Base-by-base conservation (phyloP, 441 rosid species). In the Gossypium gossypioides region DNA sequence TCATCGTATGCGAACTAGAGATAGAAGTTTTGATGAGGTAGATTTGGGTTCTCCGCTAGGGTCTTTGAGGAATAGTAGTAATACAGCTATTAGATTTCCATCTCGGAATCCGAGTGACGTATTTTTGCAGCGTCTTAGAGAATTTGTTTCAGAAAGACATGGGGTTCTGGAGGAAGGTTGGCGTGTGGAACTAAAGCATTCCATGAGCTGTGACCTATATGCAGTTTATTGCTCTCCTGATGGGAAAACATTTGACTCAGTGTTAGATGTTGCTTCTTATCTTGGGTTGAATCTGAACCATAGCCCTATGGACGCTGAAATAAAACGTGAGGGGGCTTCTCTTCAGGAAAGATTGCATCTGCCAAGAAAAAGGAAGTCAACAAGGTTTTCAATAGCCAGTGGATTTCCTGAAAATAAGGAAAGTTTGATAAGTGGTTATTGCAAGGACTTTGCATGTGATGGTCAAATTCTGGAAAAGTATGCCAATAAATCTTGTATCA, bases 111-210 rank as follows among this genome's bases (percentile, higher is more conserved):
- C 86, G 58, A 86, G 85, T 60, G 97, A 91, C 86, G 72, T 86
- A 50, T 82, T 82, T 59, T 83, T 92, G 87, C 92, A 87, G 74
- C 84, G 83, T 73, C 96, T 94, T 74, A 89, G 85, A 81, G 87
- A 90, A 37, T 90, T 85, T 71, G 78, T 94, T 71, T 82, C 93
- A 64, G 92, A 87, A 82, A 86, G 89, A 81, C 92, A 86, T 75
- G 98, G 96, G 65, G 82, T 80, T 69, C 82, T 91, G 65, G 97
- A 85, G 73, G 93, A 90, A 76, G 98, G 96, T 57, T 90, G 96
- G 97, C 84, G 51, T 50, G 93, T 88, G 27, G 93, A 94, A 79
- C 79, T 89, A 75, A 88, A 81, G 77, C 91, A 80, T 69, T 83
- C 90, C 51, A 32, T 68, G 29, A 64, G 80, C 80, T 78, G 81